Percentiles rank a stretch among this genome's conserved stretches.
phyloP scores from a whole-genome alignment of 495 filamentous ascomycete species.

The Daldinia loculata region DNA sequence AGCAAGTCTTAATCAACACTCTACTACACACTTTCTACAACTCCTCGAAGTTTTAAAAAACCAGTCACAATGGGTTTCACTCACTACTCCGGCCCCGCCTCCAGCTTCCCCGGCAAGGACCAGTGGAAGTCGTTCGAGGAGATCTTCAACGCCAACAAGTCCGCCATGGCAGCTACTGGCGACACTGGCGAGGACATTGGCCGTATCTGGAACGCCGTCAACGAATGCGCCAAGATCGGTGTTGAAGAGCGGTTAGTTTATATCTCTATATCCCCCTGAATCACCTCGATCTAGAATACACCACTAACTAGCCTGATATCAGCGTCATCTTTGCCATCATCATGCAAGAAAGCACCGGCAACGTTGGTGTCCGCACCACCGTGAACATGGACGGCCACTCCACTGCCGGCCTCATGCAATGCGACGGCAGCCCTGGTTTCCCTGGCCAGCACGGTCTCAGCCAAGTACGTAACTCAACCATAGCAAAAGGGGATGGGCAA shows the following conservation, averaged over 20 bases:
- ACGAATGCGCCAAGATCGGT: slow-evolving; percentile 45
- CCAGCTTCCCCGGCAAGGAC: slow-evolving; percentile 48
- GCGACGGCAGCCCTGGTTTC: slow-evolving; percentile 44
- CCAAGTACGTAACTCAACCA: slow-evolving; percentile 42
- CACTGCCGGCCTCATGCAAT: slow-evolving; percentile 53
- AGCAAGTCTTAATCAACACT: slow-evolving; percentile 10
- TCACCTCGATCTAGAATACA: neutral
- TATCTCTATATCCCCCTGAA: neutral
- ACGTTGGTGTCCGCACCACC: slow-evolving; percentile 52
- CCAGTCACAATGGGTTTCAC: slow-evolving; percentile 37
- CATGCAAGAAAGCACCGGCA: slow-evolving; percentile 56
- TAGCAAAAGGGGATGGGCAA: neutral
- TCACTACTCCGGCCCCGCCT: slow-evolving; percentile 47
- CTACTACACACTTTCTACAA: neutral
- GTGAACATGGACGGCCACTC: slow-evolving; percentile 44
- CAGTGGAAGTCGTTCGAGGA: slow-evolving; percentile 49
- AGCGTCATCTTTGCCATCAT: slow-evolving; percentile 54
- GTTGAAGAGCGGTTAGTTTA: slow-evolving; percentile 51
- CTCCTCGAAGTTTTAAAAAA: neutral
- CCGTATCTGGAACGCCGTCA: slow-evolving; percentile 48
- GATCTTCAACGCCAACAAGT: slow-evolving; percentile 53
- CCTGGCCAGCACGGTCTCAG: slow-evolving; percentile 46
- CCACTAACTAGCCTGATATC: neutral
- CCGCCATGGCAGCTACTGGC: slow-evolving; percentile 45
- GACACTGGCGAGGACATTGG: slow-evolving; percentile 49